Evolutionary conservation across 371 early-diverging fungal genomes (phyloP), one percentile per base, ranked within the genome.

Genomic region (Rhizomucor pusillus): DNA sequence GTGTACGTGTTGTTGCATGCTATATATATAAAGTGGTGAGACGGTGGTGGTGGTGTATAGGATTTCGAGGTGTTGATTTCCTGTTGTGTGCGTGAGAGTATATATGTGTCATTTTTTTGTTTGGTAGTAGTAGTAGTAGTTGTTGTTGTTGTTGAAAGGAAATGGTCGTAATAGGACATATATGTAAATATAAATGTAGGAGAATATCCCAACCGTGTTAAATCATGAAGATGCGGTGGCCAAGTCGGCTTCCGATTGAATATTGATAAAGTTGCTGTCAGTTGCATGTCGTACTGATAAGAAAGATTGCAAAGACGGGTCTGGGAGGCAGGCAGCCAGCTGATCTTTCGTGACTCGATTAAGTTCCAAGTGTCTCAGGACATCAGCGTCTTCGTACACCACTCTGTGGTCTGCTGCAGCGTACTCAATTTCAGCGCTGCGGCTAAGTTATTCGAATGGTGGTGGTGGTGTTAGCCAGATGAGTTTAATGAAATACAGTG

Each of bases 381-480:
- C 51, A 18, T 51, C 51, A 14, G 51, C 22, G 34, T 57, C 45
- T 16, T 57, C 49, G 34, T 57, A 57, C 16, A 57, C 41, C 12
- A 45, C 22, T 4, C 44, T 40, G 13, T 23, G 25, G 16, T 39
- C n/a, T 35, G 33, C 51, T 13, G 37, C 24, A 7, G 29, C 43
- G 24, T 43, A n/a, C 16, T 36, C 19, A n/a, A 52, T 52, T 25
- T 43, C 43, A 4, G 50, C 49, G n/a, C 41, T 33, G 10, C 43
- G 56, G 9, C 56, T 56, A 43, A 35, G 25, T 41, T 4, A 41
- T 5, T 41, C 14, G 41, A 41, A 29, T 29, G 11, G 19, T n/a
- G n/a, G n/a, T n/a, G n/a, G n/a, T n/a, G n/a, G n/a, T n/a, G n/a
- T n/a, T n/a, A n/a, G n/a, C n/a, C n/a, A n/a, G n/a, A n/a, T n/a